phyloP scores from a whole-genome alignment of 75 land plant species.

The Sequoia sempervirens region DNA sequence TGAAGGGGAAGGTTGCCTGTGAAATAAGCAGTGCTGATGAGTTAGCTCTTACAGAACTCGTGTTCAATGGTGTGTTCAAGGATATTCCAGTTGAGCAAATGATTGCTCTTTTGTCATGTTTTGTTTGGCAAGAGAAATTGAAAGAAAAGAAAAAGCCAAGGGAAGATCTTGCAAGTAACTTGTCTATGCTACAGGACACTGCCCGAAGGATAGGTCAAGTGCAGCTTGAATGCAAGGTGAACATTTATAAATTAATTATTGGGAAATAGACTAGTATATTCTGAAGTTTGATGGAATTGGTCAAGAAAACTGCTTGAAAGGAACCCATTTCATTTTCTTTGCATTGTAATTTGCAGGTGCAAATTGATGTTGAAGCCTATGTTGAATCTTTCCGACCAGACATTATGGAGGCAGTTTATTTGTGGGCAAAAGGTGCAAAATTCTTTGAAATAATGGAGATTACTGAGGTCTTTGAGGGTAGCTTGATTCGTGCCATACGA shows the following conservation, averaged over 20 bases:
- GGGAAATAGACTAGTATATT: neutral
- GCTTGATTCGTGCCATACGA: slow-evolving; percentile 87
- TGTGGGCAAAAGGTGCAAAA: slow-evolving; percentile 88
- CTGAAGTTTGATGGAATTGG: neutral
- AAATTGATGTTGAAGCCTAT: slow-evolving; percentile 77
- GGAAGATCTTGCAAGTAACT: slow-evolving; percentile 76
- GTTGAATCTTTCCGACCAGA: slow-evolving; percentile 88
- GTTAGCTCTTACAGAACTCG: slow-evolving; percentile 80
- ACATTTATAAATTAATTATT: neutral
- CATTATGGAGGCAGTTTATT: slow-evolving; percentile 91
- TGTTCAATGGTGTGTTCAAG: slow-evolving; percentile 83
- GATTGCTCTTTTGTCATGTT: slow-evolving; percentile 97
- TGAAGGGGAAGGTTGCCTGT: slow-evolving; percentile 96
- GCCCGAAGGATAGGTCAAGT: slow-evolving; percentile 84
- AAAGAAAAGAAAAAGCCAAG: slow-evolving; percentile 62
- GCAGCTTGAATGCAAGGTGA: slow-evolving; percentile 95
- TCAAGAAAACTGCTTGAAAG: neutral
- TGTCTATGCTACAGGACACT: slow-evolving; percentile 79
- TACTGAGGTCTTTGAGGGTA: slow-evolving; percentile 84
- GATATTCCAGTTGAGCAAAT: slow-evolving; percentile 75
- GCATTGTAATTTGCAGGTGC: slow-evolving; percentile 40
- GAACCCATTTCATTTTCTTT: neutral
- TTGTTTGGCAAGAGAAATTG: slow-evolving; percentile 98
- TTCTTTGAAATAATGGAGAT: slow-evolving; percentile 86
- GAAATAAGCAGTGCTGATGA: slow-evolving; percentile 97